Percentiles rank a stretch among this genome's conserved stretches.
phyloP scores from a whole-genome alignment of 2,329 filamentous ascomycete species.

The Arthrocladium fulminans region DNA sequence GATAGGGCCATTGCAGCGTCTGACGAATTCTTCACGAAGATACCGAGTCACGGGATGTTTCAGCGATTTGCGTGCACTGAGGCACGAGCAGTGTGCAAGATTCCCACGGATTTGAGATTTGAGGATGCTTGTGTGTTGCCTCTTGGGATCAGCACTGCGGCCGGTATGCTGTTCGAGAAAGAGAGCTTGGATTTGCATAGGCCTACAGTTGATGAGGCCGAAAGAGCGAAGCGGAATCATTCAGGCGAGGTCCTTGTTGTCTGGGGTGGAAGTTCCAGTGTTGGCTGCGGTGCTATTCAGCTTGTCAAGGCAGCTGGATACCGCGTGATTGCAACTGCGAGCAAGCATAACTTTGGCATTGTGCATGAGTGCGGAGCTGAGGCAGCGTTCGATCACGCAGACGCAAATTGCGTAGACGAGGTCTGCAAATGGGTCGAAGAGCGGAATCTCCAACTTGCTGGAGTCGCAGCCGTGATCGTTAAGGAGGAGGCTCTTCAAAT shows the following conservation, averaged over 20 bases:
- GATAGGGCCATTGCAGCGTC: constrained; percentile 32
- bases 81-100: constrained; percentile 16
- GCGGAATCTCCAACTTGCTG: neutral
- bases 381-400: constrained; percentile 2
- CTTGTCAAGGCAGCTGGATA: constrained; percentile 34
- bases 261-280: constrained; percentile 38
- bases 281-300: constrained; percentile 37
- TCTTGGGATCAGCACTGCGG: constrained; percentile 28
- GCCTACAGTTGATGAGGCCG: constrained; percentile 10
- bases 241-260: constrained; percentile 24
- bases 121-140: constrained; percentile 30
- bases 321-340: constrained; percentile 32
- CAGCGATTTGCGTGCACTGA: constrained; percentile 24
- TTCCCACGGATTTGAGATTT: constrained; percentile 27
- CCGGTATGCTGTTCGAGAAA: constrained; percentile 25
- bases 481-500: constrained; percentile 19
- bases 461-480: constrained; percentile 13
- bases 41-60: constrained; percentile 20
- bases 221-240: neutral
- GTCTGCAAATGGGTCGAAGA: constrained; percentile 7
- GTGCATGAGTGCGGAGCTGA: constrained; percentile 1
- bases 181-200: constrained; percentile 21
- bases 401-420: neutral
- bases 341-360: constrained; percentile 7
- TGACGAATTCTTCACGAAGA: neutral